Evolutionary conservation across 495 filamentous ascomycete genomes (phyloP), one percentile per base, ranked within the genome.

Genomic region (Trichoderma erinaceum): DNA sequence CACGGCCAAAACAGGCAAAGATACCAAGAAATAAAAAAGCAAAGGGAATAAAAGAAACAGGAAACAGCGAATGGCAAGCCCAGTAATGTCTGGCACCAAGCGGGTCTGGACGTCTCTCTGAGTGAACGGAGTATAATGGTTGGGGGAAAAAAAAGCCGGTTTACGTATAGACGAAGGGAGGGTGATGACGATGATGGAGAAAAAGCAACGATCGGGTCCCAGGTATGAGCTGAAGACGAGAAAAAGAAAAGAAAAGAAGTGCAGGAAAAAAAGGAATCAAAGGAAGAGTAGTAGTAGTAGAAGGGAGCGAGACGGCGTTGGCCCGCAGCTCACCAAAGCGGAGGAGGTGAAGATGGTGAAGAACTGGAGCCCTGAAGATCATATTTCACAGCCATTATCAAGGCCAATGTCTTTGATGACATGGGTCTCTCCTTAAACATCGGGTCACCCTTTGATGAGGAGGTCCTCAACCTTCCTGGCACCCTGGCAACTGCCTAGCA

Each of bases 371-470:
- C 56, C 23, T 61, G 56, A 32, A 27, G 56, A 32, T 61, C 56
- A 61, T 3, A 15, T 29, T 38, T 32, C 25, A 56, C 56, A 4
- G 23, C 56, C 56, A 32, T 61, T 2, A 61, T 61, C 56, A 29
- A 32, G 32, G 56, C 56, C 18, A 61, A 32, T 61, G 56, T 61
- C 56, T 61, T 61, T 18, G 18, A 38, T 38, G 25, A 61, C 56
- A 61, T 27, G 56, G 56, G 56, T 27, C 27, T 61, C 56, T 61
- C 56, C 56, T 61, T 61, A 61, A 61, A 61, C n/a, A 52, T 52
- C 48, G 48, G 48, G 48, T 52, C 48, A 52, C 48, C 21, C n/a
- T 61, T 32, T 61, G 56, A 61, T 61, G 56, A 61, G 27, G 27
- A 25, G 56, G 56, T 25, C 27, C 27, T 29, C 11, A 61, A 12